Evolutionary conservation across 2,329 filamentous ascomycete genomes (phyloP), one percentile per base, ranked within the genome.

Genomic region (Clarireedia sp.): DNA sequence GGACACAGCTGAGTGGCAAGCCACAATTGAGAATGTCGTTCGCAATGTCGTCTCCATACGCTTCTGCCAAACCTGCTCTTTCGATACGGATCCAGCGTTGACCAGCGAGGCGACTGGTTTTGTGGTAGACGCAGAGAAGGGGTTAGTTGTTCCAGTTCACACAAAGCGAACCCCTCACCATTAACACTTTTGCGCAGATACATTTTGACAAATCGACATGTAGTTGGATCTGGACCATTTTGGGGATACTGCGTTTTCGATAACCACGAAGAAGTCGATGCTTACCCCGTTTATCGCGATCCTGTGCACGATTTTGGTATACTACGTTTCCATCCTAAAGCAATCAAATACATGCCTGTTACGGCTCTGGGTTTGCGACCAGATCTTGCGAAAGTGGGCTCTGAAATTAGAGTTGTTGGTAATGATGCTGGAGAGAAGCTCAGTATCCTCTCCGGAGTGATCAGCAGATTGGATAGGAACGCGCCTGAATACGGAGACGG

Each of bases 241-340:
- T 97, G 92, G 87, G 94, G 94, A 48, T 96, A 95, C 74, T 91
- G 89, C 69, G 91, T 99, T 63, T 99, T 99, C 70, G 95, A 99
- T 71, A 99, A 99, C 69, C 94, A 99, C 72, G 94, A 99, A 63
- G 80, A 95, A 76, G 94, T 94, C 64, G 94, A 99, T 70, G 92
- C 95, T 48, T 89, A 90, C 68, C 94, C 94, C 8, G 90, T 99
- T 49, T 99, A 99, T 74, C 90, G 94, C 67, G 94, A 99, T 68
- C 95, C 94, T 16, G 92, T 99, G 26, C 94, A 99, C 77, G 94
- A 99, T 72, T 99, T 99, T 66, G 94, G 94, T 60, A 95, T 99
- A 65, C 81, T 99, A 50, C 86, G 94, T 67, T 99, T 99, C 74
- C 89, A 99, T 65, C 94, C 94, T 40, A 90, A 90, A 68, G 87